Evolutionary conservation across 768 basidiomycete genomes (phyloP).

Genomic region (Calocera cornea): DNA sequence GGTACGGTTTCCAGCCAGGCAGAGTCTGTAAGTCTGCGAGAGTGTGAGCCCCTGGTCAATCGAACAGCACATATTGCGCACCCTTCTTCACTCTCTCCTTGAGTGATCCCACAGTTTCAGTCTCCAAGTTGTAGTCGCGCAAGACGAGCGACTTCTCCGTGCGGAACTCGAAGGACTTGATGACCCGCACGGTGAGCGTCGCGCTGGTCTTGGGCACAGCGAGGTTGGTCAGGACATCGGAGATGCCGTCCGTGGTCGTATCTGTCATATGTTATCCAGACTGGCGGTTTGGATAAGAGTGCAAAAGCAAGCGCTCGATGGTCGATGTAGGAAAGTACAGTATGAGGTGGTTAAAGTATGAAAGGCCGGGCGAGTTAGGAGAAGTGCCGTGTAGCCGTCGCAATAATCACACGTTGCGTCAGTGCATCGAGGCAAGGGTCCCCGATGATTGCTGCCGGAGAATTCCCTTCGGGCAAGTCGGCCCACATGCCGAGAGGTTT

Average conservation of each 20-base stretch:
- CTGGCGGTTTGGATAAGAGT: not conserved
- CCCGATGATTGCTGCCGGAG: not conserved
- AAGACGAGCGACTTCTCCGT: constrained; percentile 81
- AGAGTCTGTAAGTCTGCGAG: constrained; percentile 53
- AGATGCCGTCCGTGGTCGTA: constrained; percentile 10
- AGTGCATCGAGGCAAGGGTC: not conserved
- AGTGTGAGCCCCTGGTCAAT: not conserved
- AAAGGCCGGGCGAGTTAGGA: not conserved
- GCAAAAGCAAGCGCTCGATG: not conserved
- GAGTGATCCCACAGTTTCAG: constrained; percentile 62
- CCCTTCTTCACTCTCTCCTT: constrained; percentile 60
- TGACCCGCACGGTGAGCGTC: constrained; percentile 78
- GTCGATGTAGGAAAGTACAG: no score
- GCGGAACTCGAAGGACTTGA: constrained; percentile 89
- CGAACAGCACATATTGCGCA: constrained; percentile 23
- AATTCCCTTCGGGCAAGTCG: not conserved
- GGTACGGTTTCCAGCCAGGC: constrained; percentile 81
- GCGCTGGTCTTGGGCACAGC: constrained; percentile 57
- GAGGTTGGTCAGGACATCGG: constrained; percentile 40
- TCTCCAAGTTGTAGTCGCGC: constrained; percentile 63
- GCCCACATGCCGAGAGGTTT: not conserved
- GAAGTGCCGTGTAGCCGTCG: not conserved
- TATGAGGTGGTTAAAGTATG: not conserved
- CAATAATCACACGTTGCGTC: not conserved
- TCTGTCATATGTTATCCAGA: not conserved